Base-by-base conservation (phyloP, 2,329 filamentous ascomycete genomes). In the Magnaporthales sp. region DNA sequence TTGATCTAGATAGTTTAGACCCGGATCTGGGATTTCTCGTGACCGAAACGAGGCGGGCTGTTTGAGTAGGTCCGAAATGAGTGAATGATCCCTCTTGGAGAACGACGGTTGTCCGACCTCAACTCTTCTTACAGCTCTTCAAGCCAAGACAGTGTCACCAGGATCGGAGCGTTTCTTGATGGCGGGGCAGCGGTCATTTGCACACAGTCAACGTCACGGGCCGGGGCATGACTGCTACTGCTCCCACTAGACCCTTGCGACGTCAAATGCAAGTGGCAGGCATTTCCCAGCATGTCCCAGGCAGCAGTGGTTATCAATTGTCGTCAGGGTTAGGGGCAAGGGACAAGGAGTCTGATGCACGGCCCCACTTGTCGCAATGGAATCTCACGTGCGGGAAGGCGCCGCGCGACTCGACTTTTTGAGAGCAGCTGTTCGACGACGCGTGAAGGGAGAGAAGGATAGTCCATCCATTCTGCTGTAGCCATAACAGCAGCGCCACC, bases 131-230 rank as follows among this genome's bases (percentile, higher is more conserved):
- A 8, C 24, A 60, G 56, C 56, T 27, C 56, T 26, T 27, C 56
- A 26, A 60, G 24, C 56, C 19, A 60, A 60, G 11, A 13, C 24
- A 26, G 22, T 60, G 56, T 60, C 24, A 27, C 24, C 19, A 27
- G 56, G 27, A 27, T 60, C 56, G 56, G 56, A 60, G 56, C 26
- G 56, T 60, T 60, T 60, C 56, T 60, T 29, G 56, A 60, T 60
- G 56, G 56, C 56, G 56, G 56, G 56, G 56, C 56, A 60, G 22
- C 56, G 24, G 56, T 60, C 56, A 60, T 24, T 60, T 60, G 56
- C 56, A 60, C 56, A 60, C 56, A 60, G 56, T 10, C 56, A 60
- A 60, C 56, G 56, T 60, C 56, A 60, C 56, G 56, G 56, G 56
- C 56, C 56, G 22, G 54, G 54, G 56, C 56, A 60, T 60, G 56